Evolutionary conservation across 1,139 yeast genomes (phyloP), one percentile per base, ranked within the genome.

Genomic region (Nematodospora anomalae): DNA sequence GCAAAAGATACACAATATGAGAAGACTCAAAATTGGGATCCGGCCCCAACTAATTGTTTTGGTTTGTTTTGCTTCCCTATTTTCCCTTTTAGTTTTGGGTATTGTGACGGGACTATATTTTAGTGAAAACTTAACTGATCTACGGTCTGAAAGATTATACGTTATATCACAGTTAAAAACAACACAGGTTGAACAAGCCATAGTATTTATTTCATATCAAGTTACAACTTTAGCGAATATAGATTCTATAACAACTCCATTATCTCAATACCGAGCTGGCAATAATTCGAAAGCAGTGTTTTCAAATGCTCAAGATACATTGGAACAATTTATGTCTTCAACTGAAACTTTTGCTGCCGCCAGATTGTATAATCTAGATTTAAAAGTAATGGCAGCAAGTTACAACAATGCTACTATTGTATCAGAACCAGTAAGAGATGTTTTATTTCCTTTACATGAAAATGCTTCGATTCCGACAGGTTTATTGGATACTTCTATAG

Each of bases 161-260:
- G 87, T 86, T 33, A 84, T 88, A 11, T 84, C 96, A 6, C 85
- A 84, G 54, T 65, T 89, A 39, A 88, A 87, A 57, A 78, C 92
- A 1, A 76, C 92, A 0, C 96, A 89, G 57, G 70, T 88, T 10
- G 73, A 73, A 37, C 96, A 87, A 58, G 74, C 79, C 26, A 62
- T 86, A 42, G 74, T 75, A 44, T 74, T 70, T 40, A 62, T 80
- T 16, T 83, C 79, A 52, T 85, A 81, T 55, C 95, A 87, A 55
- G 75, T 82, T 2, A 74, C 74, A 41, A 81, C 86, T 71, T 62
- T 88, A n/a, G 66, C 88, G 2, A 68, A 78, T 2, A 71, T 82
- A 45, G 85, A 80, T 43, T 58, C 79, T 2, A 57, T 88, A 7
- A 81, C 80, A 43, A 52, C 59, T 18, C 81, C 94, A 0, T 62